Evolutionary conservation across 139 green algal genomes (phyloP).

Genomic region (Chlorella sp.): DNA sequence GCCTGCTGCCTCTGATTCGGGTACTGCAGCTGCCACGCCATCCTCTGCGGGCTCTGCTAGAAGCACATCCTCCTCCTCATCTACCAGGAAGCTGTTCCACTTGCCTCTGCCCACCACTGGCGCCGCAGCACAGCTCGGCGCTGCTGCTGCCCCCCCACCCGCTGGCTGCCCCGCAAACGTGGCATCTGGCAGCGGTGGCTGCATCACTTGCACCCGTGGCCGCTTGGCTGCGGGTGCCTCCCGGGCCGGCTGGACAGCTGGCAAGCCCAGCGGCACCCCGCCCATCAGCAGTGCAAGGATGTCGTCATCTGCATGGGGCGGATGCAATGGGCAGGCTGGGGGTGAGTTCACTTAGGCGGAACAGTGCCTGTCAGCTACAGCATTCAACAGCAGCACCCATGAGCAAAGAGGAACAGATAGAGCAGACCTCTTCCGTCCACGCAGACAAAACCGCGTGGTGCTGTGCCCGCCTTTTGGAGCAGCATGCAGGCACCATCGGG

Average conservation of each 20-base stretch:
- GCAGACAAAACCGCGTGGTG: no score
- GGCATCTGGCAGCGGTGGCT: no score
- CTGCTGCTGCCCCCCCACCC: background rate
- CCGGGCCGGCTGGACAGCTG: background rate
- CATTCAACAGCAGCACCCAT: no score
- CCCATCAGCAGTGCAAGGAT: constrained; percentile 18
- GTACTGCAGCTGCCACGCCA: background rate
- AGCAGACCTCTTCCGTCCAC: no score
- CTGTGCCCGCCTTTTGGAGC: no score
- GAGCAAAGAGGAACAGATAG: background rate
- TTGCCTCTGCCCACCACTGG: background rate
- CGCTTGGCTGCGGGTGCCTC: background rate
- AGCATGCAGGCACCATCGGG: no score
- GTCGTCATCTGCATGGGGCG: constrained; percentile 8
- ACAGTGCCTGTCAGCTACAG: no score
- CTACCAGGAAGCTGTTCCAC: background rate
- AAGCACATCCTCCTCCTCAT: constrained; percentile 5
- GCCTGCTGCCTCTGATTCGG: background rate
- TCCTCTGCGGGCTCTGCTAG: background rate
- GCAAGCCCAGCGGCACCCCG: background rate
- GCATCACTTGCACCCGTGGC: background rate
- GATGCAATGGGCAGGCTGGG: background rate
- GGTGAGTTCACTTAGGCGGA: no score
- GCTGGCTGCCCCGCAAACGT: background rate
- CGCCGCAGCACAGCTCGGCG: background rate